These are phyloP conservation scores for Infundibulicybe gibba DNA, from an alignment of 768 basidiomycete genomes.

Conservation along the genomic window DNA sequence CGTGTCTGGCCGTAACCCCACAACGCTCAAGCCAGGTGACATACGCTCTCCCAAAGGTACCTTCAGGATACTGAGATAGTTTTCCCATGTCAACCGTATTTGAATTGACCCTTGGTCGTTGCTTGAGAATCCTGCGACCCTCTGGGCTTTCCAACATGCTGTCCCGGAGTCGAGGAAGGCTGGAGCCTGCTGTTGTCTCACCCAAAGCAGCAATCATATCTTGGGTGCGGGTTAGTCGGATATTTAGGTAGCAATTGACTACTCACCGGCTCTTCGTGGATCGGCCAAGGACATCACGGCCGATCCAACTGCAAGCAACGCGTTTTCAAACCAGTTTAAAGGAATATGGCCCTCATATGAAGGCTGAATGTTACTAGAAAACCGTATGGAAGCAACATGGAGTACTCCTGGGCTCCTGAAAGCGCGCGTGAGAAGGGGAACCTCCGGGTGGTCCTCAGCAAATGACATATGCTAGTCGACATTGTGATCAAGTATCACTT, in stretches of 20 bases:
- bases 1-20: slow-evolving; percentile 90
- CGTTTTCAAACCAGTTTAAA: slow-evolving; percentile 77
- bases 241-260: background rate
- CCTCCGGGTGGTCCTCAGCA: background rate
- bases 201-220: slow-evolving; percentile 96
- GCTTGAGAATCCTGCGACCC: slow-evolving; percentile 79
- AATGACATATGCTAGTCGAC: no score
- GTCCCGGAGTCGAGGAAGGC: slow-evolving; percentile 73
- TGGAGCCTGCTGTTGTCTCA: slow-evolving; percentile 85
- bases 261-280: slow-evolving; percentile 81
- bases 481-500: no score
- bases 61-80: slow-evolving; percentile 65
- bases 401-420: background rate
- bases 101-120: slow-evolving; percentile 80
- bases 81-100: slow-evolving; percentile 68
- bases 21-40: slow-evolving; percentile 86
- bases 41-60: slow-evolving; percentile 85
- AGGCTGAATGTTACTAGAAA: slow-evolving; percentile 31
- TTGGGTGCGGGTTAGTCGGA: slow-evolving; percentile 22
- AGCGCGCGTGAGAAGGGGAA: background rate
- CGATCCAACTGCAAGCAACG: slow-evolving; percentile 81
- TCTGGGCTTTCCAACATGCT: slow-evolving; percentile 75
- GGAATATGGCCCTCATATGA: slow-evolving; percentile 81
- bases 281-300: slow-evolving; percentile 79
- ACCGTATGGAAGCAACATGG: slow-evolving; percentile 2